Evolutionary conservation across 225 moss, liverwort and hornwort species (phyloP).

Genomic region (Pleurozium schreberi): DNA sequence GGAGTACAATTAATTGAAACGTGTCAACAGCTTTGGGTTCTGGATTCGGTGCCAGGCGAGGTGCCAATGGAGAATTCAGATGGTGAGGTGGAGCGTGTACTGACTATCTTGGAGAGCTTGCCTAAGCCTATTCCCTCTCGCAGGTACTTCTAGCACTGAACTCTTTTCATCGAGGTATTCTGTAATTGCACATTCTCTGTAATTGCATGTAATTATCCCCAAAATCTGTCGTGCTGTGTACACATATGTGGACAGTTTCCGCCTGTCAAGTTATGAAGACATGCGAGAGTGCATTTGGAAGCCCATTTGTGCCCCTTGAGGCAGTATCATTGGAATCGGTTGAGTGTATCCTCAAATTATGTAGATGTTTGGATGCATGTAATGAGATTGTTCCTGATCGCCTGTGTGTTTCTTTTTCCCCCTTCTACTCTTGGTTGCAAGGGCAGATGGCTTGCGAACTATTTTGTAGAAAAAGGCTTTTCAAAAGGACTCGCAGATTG

Average conservation of each 20-base stretch:
- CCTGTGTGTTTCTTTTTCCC: neutral
- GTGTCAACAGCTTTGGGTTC: constrained; percentile 88
- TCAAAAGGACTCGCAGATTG: constrained; percentile 77
- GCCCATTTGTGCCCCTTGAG: neutral
- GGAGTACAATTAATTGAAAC: constrained; percentile 43
- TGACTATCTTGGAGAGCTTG: constrained; percentile 52
- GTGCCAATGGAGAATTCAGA: constrained; percentile 48
- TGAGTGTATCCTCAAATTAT: neutral
- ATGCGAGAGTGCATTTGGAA: neutral
- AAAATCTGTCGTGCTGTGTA: neutral
- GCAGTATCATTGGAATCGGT: neutral
- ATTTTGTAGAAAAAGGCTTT: constrained; percentile 58
- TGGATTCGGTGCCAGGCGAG: constrained; percentile 82
- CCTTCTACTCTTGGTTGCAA: neutral
- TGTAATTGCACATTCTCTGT: neutral
- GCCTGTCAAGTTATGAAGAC: neutral
- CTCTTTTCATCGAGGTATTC: neutral
- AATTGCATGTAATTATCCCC: neutral
- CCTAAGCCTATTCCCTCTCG: constrained; percentile 82
- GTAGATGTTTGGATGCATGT: neutral
- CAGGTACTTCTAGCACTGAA: constrained; percentile 28
- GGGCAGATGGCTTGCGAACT: constrained; percentile 71
- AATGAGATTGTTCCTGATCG: neutral
- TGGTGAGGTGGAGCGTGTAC: constrained; percentile 72
- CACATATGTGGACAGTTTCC: neutral